phyloP scores from a whole-genome alignment of 768 basidiomycete genomes.

The Tubosaeta sp. region DNA sequence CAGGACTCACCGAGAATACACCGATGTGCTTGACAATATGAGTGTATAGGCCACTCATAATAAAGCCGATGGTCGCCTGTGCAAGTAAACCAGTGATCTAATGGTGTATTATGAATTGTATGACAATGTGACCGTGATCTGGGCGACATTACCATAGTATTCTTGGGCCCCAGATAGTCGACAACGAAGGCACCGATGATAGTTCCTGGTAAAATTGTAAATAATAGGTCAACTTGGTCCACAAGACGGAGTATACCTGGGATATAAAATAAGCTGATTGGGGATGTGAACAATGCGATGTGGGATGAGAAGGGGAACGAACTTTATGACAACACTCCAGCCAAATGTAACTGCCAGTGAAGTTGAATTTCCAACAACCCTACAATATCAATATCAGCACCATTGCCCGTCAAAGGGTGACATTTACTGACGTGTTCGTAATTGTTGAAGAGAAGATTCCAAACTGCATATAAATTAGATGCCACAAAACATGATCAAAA shows the following conservation, averaged over 20 bases:
- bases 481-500: neutral
- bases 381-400: neutral
- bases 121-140: neutral
- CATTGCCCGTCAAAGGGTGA: neutral
- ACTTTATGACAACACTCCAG: constrained; percentile 87
- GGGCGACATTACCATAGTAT: constrained; percentile 53
- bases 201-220: constrained; percentile 39
- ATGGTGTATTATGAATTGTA: neutral
- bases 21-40: constrained; percentile 58
- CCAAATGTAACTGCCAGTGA: constrained; percentile 67
- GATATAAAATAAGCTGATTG: constrained; percentile 56
- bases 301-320: constrained; percentile 17
- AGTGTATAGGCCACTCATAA: constrained; percentile 81
- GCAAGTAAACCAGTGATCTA: constrained; percentile 63
- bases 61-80: constrained; percentile 78
- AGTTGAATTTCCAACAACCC: constrained; percentile 51
- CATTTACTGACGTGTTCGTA: constrained; percentile 49
- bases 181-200: constrained; percentile 71
- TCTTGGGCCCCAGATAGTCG: constrained; percentile 72
- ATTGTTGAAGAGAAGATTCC: constrained; percentile 79
- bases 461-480: constrained; percentile 43
- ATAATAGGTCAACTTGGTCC: constrained; percentile 3
- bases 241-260: constrained; percentile 36
- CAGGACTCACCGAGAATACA: constrained; percentile 61
- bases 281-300: constrained; percentile 1